Conservation (phyloP, 495 filamentous ascomycete species). For the Lasiosphaeria ovina region DNA sequence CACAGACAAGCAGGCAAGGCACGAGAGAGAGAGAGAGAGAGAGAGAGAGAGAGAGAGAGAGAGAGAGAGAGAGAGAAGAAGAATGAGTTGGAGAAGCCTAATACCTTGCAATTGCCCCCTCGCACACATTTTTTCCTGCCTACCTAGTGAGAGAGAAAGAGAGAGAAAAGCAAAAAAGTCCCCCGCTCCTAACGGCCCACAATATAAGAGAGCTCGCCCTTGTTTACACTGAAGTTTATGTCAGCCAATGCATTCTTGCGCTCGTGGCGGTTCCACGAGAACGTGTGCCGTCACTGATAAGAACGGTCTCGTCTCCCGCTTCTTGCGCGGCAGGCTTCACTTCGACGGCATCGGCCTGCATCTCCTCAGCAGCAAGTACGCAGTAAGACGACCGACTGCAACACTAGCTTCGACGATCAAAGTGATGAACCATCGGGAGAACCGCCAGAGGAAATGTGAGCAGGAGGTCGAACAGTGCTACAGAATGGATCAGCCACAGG, state of each 20-base stretch:
- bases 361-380: conserved; percentile 86
- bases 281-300: conserved; percentile 79
- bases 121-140: too few species aligned
- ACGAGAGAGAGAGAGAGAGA: too few species aligned
- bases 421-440: conserved; percentile 96
- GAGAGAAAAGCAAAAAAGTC: too few species aligned
- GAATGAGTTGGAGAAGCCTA: too few species aligned
- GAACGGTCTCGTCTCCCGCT: conserved; percentile 78
- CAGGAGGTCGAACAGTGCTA: conserved; percentile 81
- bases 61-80: too few species aligned
- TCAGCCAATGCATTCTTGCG: conserved; percentile 53
- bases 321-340: conserved; percentile 65
- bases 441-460: conserved; percentile 94
- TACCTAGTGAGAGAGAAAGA: too few species aligned
- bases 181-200: conserved; percentile 92
- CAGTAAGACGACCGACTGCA: conserved; percentile 80
- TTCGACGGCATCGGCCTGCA: conserved; percentile 80
- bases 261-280: conserved; percentile 89
- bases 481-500: conserved; percentile 10
- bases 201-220: conserved; percentile 88
- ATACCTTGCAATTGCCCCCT: too few species aligned
- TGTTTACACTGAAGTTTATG: conserved; percentile 82
- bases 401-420: conserved; percentile 95
- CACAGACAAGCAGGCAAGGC: too few species aligned
- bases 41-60: too few species aligned